Base-by-base conservation (phyloP, 2,329 filamentous ascomycete species). In the Raffaelea arxii region DNA sequence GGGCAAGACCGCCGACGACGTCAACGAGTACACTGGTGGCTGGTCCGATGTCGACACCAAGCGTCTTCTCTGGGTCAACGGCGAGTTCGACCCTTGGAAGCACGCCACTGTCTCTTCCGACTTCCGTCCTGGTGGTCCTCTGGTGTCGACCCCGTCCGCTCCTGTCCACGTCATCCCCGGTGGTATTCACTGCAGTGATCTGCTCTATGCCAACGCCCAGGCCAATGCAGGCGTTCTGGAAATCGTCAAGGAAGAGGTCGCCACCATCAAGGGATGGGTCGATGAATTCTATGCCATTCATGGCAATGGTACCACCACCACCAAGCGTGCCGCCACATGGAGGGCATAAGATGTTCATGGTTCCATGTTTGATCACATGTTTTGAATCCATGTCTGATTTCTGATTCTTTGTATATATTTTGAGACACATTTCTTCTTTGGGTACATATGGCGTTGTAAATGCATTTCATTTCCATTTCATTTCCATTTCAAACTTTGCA, bases 201-300 rank as follows among this genome's bases (percentile, higher is more conserved):
- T 68, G 49, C 61, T 65, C 36, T 59, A 56, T 6, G 53, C 50
- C 19, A 78, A 80, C 58, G 77, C 69, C 22, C 55, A 47, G 6
- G 69, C 58, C 16, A 80, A 80, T 55, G 65, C 60, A 0, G 74
- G 68, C 0, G 67, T 70, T 2, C 64, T 70, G 56, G 60, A 61
- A 36, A 66, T 80, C 2, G 70, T 76, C 35, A 65, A 77, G 53
- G 65, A 65, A 23, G 68, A 74, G 56, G 62, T 78, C 4, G 63
- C 60, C 12, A 67, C 75, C 58, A 70, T 81, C 52, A 69, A 66
- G 51, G 57, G 55, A 21, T 80, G 77, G 77, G 71, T 80, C 3
- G 62, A 59, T 1, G 72, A 79, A 57, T 80, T 62, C 44, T 67
- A 68, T 45, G 51, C 19, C 10, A 11, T n/a, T n/a, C n/a, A n/a